Percentiles rank a stretch among this genome's conserved stretches.
Evolutionary conservation across 2,329 filamentous ascomycete genomes (phyloP).

Genomic region (Penicillium sp.): DNA sequence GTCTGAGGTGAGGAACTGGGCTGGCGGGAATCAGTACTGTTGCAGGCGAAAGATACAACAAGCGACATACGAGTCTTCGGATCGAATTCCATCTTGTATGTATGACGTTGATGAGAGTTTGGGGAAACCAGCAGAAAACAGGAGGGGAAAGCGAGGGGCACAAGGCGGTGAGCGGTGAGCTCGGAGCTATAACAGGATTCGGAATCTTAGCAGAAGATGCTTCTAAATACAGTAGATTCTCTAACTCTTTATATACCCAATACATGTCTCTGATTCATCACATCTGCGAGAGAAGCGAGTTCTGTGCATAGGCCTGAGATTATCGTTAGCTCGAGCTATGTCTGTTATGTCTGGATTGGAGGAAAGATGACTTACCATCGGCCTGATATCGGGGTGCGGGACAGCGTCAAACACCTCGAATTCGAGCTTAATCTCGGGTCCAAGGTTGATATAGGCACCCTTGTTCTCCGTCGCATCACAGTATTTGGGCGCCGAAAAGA

Average conservation of each 20-base stretch:
- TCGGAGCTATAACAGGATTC: neutral
- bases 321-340: slow-evolving; percentile 4
- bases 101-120: slow-evolving; percentile 10
- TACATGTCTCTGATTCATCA: slow-evolving; percentile 40
- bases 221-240: slow-evolving; percentile 18
- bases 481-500: slow-evolving; percentile 96
- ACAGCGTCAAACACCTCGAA: slow-evolving; percentile 96
- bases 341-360: neutral
- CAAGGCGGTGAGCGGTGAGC: slow-evolving; percentile 21
- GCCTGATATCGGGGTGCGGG: slow-evolving; percentile 89
- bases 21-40: slow-evolving; percentile 43
- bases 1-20: slow-evolving; percentile 73
- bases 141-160: slow-evolving; percentile 19
- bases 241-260: slow-evolving; percentile 22
- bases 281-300: slow-evolving; percentile 71
- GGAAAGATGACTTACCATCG: slow-evolving; percentile 59
- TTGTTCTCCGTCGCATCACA: slow-evolving; percentile 98
- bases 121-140: slow-evolving; percentile 11
- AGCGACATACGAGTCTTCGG: slow-evolving; percentile 62
- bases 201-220: neutral
- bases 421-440: slow-evolving; percentile 81
- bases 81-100: slow-evolving; percentile 63
- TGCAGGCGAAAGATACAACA: neutral
- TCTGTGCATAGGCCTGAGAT: slow-evolving; percentile 72
- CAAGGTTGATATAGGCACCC: slow-evolving; percentile 97